Base-by-base conservation (phyloP, 495 filamentous ascomycete genomes). In the Aspergillus diversus region DNA sequence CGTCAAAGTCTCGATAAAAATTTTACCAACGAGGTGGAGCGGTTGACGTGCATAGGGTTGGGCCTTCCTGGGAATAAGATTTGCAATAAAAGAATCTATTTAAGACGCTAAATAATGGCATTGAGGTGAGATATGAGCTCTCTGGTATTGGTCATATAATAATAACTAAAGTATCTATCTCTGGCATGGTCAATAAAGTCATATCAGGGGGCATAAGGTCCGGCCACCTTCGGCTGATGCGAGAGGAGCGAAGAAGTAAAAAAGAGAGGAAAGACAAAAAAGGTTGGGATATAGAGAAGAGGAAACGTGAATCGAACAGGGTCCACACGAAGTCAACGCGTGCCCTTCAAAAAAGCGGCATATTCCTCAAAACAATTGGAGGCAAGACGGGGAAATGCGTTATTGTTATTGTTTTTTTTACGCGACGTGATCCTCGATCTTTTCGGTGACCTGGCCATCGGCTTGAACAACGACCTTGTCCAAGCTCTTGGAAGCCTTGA, bases 401-500 rank as follows among this genome's bases (percentile, higher is more conserved):
- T 8, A 43, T 13, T 12, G 39, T 13, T 13, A 2, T 15, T 43
- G 5, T 43, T 43, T 43, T 43, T 43, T 32, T 33, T 53, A 56
- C 34, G 27, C 34, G 27, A 13, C 35, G 21, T 54, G 48, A 1
- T 60, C 63, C 33, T 49, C 73, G 12, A 85, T 69, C 66, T 85
- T 84, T 72, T 84, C 83, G 5, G 78, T 73, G 31, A 87, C 82
- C 31, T 71, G 77, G 33, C 84, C 84, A 55, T 86, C 81, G 17
- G 72, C 69, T 55, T 79, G 77, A 15, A 86, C 66, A 48, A 86
- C 74, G 60, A 87, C 74, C 74, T 83, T 85, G 69, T 86, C 74
- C 76, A 84, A 79, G 57, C 77, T 78, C 63, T 82, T 70, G 35
- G 85, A 88, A 52, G 77, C 80, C 71, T 84, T 86, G 67, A 86